Percentiles rank a stretch among this genome's conserved stretches.
Conservation (phyloP, 1,284 basidiomycete species). For the Austropuccinia psidii region DNA sequence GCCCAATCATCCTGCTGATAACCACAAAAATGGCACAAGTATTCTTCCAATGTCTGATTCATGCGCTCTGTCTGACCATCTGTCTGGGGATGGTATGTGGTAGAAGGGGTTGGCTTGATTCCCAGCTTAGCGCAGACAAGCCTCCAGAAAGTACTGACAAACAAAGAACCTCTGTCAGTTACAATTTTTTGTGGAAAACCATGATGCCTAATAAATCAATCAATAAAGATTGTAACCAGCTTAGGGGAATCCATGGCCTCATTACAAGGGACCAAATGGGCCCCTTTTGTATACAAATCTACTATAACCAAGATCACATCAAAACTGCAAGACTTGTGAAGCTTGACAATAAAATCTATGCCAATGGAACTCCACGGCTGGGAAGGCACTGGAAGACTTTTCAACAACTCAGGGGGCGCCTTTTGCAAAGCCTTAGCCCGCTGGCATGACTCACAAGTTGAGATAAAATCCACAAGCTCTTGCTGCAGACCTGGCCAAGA, state of each 20-base stretch:
- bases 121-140: background rate
- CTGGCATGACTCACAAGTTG: background rate
- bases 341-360: background rate
- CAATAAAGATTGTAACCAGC: no score
- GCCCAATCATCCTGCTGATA: slow-evolving; percentile 37
- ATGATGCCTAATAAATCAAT: background rate
- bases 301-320: slow-evolving; percentile 24
- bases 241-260: background rate
- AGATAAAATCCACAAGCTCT: background rate
- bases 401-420: no score
- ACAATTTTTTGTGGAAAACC: background rate
- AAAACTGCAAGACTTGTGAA: background rate
- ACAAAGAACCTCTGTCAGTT: background rate
- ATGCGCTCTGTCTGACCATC: slow-evolving; percentile 8
- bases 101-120: background rate
- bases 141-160: slow-evolving; percentile 8
- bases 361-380: background rate
- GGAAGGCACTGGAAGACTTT: background rate
- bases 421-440: background rate
- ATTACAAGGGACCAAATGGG: background rate
- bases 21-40: background rate
- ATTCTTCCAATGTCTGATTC: slow-evolving; percentile 1
- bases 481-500: background rate
- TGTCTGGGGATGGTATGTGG: slow-evolving; percentile 23
- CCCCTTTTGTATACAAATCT: background rate